Conservation (phyloP, 2,329 filamentous ascomycete genomes). For the Aspergillus sp. region DNA sequence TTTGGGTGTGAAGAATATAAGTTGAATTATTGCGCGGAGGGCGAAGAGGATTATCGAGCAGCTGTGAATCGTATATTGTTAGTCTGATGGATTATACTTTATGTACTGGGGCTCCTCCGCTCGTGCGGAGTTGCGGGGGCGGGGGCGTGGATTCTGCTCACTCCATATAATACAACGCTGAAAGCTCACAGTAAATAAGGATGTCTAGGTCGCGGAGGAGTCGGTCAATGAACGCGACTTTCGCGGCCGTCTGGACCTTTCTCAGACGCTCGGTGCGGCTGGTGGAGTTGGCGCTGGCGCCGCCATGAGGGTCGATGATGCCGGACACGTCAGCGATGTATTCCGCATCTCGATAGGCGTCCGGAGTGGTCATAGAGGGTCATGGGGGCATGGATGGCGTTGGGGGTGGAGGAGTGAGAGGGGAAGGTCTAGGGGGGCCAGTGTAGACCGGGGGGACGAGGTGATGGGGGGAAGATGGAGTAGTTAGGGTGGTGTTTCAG, state of each 20-base stretch:
- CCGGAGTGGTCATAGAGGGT: constrained; percentile 51
- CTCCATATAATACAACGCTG: constrained; percentile 66
- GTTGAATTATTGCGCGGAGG: constrained; percentile 57
- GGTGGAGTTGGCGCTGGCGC: constrained; percentile 24
- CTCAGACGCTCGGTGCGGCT: constrained; percentile 31
- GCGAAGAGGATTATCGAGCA: constrained; percentile 61
- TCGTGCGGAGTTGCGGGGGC: neutral
- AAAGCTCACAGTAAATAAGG: constrained; percentile 63
- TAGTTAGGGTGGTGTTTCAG: constrained; percentile 2
- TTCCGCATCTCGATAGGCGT: constrained; percentile 50
- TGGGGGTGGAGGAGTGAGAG: constrained; percentile 8
- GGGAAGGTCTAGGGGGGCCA: neutral
- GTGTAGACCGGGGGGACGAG: constrained; percentile 1
- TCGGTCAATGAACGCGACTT: constrained; percentile 55
- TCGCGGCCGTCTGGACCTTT: constrained; percentile 42
- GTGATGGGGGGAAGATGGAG: neutral
- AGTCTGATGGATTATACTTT: neutral
- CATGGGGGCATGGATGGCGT: constrained; percentile 41
- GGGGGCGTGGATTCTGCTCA: constrained; percentile 38
- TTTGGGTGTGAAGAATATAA: constrained; percentile 62
- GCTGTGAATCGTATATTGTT: constrained; percentile 35
- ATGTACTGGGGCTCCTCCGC: too few species aligned
- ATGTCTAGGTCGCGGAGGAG: constrained; percentile 61
- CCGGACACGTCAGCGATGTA: constrained; percentile 50
- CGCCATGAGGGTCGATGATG: constrained; percentile 32